Percentiles rank a stretch among this genome's conserved stretches.
These are phyloP conservation scores for Grosmannia penicillata DNA, from an alignment of 2,329 filamentous ascomycete species.

Conservation along the genomic window DNA sequence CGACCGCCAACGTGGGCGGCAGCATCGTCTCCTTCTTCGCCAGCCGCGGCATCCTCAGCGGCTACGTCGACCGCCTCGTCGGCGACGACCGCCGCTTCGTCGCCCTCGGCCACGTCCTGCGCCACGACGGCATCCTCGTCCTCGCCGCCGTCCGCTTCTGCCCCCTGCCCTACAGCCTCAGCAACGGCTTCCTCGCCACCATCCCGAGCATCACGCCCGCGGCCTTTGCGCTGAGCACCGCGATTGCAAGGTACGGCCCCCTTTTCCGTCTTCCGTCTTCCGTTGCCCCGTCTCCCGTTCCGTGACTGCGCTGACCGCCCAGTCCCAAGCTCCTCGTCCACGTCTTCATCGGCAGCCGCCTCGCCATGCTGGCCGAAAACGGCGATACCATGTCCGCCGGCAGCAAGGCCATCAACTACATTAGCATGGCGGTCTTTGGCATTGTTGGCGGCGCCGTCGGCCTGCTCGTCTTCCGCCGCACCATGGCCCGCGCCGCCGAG, in stretches of 20 bases:
- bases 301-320: neutral
- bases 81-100: slow-evolving; percentile 76
- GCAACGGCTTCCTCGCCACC: slow-evolving; percentile 87
- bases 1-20: slow-evolving; percentile 63
- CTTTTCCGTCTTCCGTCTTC: slow-evolving; percentile 10
- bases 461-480: slow-evolving; percentile 67
- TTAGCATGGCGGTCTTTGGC: slow-evolving; percentile 60
- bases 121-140: slow-evolving; percentile 78
- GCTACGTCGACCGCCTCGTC: slow-evolving; percentile 67
- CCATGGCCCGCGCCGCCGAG: slow-evolving; percentile 47
- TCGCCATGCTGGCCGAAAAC: slow-evolving; percentile 70
- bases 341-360: slow-evolving; percentile 75
- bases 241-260: slow-evolving; percentile 58
- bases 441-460: slow-evolving; percentile 62
- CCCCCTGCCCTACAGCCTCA: slow-evolving; percentile 81
- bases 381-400: slow-evolving; percentile 68
- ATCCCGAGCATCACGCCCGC: slow-evolving; percentile 72
- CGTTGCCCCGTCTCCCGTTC: neutral
- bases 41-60: slow-evolving; percentile 62
- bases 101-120: slow-evolving; percentile 73
- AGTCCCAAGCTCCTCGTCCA: slow-evolving; percentile 81
- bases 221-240: slow-evolving; percentile 69
- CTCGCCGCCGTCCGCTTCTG: slow-evolving; percentile 86
- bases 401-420: slow-evolving; percentile 72
- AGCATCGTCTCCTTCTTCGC: slow-evolving; percentile 68